A percentile compares a stretch with the other conserved stretches of the same genome.
phyloP scores from a whole-genome alignment of 2,329 filamentous ascomycete species.

The Lanzia echinophila region DNA sequence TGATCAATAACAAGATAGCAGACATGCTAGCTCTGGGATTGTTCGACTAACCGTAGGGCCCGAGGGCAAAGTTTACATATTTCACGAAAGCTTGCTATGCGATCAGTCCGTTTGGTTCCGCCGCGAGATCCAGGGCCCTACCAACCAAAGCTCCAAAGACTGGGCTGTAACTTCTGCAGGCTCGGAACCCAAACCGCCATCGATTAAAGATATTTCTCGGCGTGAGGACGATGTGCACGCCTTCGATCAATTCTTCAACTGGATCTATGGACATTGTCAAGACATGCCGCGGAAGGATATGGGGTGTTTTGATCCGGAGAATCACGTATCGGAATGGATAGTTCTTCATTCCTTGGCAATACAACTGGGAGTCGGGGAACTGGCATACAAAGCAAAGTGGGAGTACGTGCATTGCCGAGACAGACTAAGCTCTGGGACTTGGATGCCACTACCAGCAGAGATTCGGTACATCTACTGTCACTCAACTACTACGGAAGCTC shows the following conservation, averaged over 20 bases:
- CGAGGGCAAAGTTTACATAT: background rate
- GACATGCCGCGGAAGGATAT: background rate
- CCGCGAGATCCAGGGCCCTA: too few relatives aligned
- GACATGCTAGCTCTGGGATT: too few relatives aligned
- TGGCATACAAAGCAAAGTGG: background rate
- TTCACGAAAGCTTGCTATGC: background rate
- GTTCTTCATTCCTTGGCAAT: background rate
- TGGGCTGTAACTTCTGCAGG: background rate
- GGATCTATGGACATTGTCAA: background rate
- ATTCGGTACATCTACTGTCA: background rate
- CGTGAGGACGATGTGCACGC: background rate
- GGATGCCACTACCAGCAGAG: background rate
- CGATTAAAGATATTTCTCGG: background rate
- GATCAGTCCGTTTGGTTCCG: constrained; percentile 1
- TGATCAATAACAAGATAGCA: too few relatives aligned
- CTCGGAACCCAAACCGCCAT: background rate
- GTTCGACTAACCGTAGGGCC: background rate
- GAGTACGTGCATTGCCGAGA: background rate
- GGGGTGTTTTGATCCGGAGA: background rate
- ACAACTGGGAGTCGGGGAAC: background rate
- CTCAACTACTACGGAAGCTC: background rate
- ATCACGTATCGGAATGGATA: constrained; percentile 1
- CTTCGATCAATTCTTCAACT: constrained; percentile 2
- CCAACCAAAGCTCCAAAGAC: background rate
- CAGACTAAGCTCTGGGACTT: background rate